Evolutionary conservation across 2,329 filamentous ascomycete genomes (phyloP), one percentile per base, ranked within the genome.

Genomic region (Curvularia sp.): DNA sequence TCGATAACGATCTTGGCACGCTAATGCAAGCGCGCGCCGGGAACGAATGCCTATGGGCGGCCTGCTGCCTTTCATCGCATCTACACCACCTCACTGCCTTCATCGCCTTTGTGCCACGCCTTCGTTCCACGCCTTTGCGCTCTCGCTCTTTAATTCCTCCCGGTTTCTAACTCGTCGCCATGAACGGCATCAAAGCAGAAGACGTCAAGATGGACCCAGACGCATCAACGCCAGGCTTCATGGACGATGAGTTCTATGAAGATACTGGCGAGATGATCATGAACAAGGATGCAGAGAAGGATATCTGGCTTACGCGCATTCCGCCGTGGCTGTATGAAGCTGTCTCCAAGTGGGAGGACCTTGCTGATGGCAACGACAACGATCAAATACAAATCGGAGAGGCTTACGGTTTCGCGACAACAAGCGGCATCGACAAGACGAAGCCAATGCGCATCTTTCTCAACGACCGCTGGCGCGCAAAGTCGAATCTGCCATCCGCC

Each of bases 401-500:
- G 20, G 62, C 78, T 1, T 53, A 72, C 41, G 69, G 64, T 15
- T 68, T 77, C 49, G 59, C 64, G 38, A 70, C 61, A 41, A 70
- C 64, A n/a, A 61, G 67, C 22, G 64, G 66, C n/a, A 69, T 74
- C 50, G 65, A 66, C 53, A 68, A 71, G 49, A 60, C 63, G 26
- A 62, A 65, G 49, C 71, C 89, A 75, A 90, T 96, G 73, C 84
- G 84, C 66, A 74, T 89, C 79, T 85, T 92, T 62, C 83, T 97
- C 43, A 82, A 84, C 69, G 83, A 83, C 22, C 83, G 87, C 51
- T 82, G 89, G 50, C 81, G 85, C 7, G 83, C 87, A 62, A 92
- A 96, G 74, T 85, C 89, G 66, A 80, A 84, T 5, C 83, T 97
- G n/a, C 93, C 93, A 10, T 92, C 92, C 72, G 92, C 96, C 72